phyloP scores from a whole-genome alignment of 306 rosid genomes.

The Comarum palustre region DNA sequence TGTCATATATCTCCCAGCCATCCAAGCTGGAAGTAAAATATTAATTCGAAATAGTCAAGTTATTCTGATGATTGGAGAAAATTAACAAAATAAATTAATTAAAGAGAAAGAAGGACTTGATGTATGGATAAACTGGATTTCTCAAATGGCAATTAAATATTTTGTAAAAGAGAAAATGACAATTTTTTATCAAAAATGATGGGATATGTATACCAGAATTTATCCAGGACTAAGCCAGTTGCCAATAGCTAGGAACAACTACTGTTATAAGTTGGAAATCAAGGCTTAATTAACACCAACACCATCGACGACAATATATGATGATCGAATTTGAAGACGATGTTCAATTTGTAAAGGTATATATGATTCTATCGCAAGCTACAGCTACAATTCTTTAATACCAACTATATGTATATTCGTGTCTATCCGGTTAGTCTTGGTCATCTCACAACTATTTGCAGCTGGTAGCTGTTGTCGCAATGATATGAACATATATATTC shows the following conservation, averaged over 20 bases:
- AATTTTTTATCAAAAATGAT: neutral
- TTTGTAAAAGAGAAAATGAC: neutral
- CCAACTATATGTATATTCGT: neutral
- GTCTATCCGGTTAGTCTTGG: neutral
- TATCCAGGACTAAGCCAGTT: neutral
- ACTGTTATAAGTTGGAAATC: neutral
- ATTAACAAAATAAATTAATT: no score
- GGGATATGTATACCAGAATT: neutral
- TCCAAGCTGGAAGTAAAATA: neutral
- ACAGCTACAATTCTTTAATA: neutral
- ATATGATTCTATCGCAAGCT: neutral
- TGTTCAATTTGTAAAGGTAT: neutral
- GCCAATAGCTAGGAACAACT: neutral
- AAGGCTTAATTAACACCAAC: neutral
- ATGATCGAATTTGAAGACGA: constrained; percentile 3
- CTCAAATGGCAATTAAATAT: no score
- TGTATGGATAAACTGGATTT: neutral
- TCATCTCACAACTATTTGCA: neutral
- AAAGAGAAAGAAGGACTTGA: neutral
- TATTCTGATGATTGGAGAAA: neutral
- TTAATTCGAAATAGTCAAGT: neutral
- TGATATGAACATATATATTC: neutral
- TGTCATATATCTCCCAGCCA: neutral
- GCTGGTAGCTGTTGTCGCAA: neutral
- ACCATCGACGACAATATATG: neutral